Evolutionary conservation across 73 alveolate genomes (phyloP), one percentile per base, ranked within the genome.

Genomic region (Paramecium bursaria): DNA sequence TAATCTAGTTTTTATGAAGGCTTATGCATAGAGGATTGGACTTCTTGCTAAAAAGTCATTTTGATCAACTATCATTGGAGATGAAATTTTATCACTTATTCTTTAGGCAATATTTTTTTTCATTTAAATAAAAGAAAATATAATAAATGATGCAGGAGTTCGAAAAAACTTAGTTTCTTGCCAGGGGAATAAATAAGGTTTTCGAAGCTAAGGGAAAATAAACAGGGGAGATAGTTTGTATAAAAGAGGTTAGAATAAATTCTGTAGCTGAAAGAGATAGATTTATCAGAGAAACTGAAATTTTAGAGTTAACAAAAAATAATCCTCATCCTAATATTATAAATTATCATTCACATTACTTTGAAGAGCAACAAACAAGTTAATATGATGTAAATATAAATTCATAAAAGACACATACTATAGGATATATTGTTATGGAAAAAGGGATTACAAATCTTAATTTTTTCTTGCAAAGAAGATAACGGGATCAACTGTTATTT

Each of bases 341-440:
- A 39, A 11, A 17, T 0, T 67, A 31, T 39, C 60, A 67, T 3
- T 25, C 60, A 22, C 35, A 25, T 47, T 67, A 67, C 27, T 67
- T 25, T 67, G 82, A 67, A 21, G 33, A 67, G 48, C 46, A 25
- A 44, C 49, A 39, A 39, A 7, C 49, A 39, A 57, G 51, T 3
- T 30, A 48, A 10, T 4, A 27, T 5, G 76, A 57, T 27, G 19
- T 30, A 57, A 50, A 30, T 30, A 7, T 11, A 39, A 7, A 39
- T 39, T 7, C 50, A 39, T 39, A 7, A 17, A 26, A 30, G 82
- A 13, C 55, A 39, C 17, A 25, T 14, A 67, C 57, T 1, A 25
- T 42, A 7, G 82, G 82, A 4, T 67, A 57, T 42, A 67, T 67
- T 67, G 82, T 67, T 13, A 67, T 67, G 82, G 82, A 67, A 42